Base-by-base conservation (phyloP, 2,329 filamentous ascomycete genomes). In the Capronia epimyces region DNA sequence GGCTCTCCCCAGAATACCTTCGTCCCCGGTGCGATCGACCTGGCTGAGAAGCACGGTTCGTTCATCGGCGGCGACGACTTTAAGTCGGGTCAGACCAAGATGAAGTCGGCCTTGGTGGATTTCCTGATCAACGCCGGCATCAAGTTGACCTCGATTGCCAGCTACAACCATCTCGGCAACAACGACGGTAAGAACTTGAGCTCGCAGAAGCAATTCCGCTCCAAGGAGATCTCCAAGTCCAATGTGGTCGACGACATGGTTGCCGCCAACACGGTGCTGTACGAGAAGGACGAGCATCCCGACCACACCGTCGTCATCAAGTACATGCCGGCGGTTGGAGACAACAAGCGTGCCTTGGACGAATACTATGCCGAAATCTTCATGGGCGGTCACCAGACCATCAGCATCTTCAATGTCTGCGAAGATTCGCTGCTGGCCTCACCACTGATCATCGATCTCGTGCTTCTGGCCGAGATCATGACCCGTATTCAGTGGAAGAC, bases 191-290 rank as follows among this genome's bases (percentile, higher is more conserved):
- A 90, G 83, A 98, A 98, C 77, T 74, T 98, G 64, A 95, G 87
- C 75, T 95, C 90, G 37, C 90, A 96, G 71, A 89, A 86, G 77
- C 93, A 97, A 74, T 98, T 98, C 83, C 90, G 93, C 64, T 95
- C 89, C 73, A 98, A 98, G 82, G 93, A 98, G 75, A 98, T 98
- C 63, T 95, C 88, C 74, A 98, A 98, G 80, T 95, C 89, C 65
- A 98, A 96, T 69, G 93, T 98, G 10, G 93, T 98, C 49, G 93
- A 98, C 68, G 93, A 98, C 76, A 98, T 98, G 93, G 93, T 98
- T 54, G 90, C 89, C 65, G 91, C 93, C 66, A 98, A 98, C 76
- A 77, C 74, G 44, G 83, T 97, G 43, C 79, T 98, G 50, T 98
- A 98, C 78, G 82, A 85, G 72, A 77, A 87, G 65, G 89, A 84